Evolutionary conservation across 768 basidiomycete species (phyloP).

Genomic region (Leucogyrophana mollusca): DNA sequence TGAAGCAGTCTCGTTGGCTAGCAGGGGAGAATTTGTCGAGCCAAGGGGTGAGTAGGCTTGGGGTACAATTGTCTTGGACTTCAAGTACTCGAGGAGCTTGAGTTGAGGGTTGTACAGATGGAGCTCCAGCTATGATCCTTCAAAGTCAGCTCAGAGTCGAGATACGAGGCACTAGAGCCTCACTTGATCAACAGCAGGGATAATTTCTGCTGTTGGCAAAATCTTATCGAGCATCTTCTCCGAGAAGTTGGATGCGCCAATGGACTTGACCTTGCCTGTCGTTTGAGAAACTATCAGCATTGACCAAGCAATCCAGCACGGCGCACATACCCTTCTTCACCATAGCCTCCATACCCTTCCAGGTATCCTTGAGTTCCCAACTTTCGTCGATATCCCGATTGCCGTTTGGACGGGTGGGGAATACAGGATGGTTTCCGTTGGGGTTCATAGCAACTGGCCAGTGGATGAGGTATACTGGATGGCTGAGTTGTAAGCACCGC

Average conservation of each 20-base stretch:
- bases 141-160: not conserved
- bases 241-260: constrained; percentile 80
- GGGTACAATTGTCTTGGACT: constrained; percentile 63
- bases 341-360: constrained; percentile 81
- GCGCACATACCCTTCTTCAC: constrained; percentile 52
- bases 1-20: constrained; percentile 58
- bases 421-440: constrained; percentile 57
- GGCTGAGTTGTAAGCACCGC: not conserved
- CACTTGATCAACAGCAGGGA: constrained; percentile 76
- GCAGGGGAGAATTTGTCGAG: constrained; percentile 62
- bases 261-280: constrained; percentile 59
- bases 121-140: constrained; percentile 55
- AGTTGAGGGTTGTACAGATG: constrained; percentile 78
- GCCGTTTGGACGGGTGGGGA: constrained; percentile 62
- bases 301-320: not conserved
- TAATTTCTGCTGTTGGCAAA: constrained; percentile 60
- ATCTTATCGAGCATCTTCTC: constrained; percentile 67
- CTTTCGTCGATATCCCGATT: constrained; percentile 64
- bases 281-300: constrained; percentile 7
- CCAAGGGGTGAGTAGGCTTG: constrained; percentile 85
- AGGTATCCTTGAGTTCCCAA: constrained; percentile 71
- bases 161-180: constrained; percentile 8
- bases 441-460: constrained; percentile 81
- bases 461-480: constrained; percentile 63
- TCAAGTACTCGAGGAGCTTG: constrained; percentile 60